Evolutionary conservation across 768 basidiomycete species (phyloP).

Genomic region (Cystobasidiopsis lactophilus): DNA sequence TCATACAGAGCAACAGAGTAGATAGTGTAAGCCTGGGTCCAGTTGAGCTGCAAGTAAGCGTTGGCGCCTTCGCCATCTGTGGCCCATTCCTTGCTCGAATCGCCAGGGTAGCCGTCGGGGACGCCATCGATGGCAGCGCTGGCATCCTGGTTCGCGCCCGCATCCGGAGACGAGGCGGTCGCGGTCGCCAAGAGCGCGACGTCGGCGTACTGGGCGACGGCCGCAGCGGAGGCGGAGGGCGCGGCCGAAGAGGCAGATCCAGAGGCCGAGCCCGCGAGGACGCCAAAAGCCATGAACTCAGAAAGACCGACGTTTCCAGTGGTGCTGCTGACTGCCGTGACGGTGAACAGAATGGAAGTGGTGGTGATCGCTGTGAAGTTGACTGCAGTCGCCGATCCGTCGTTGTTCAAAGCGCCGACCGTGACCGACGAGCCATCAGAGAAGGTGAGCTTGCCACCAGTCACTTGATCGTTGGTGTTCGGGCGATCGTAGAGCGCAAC

Average conservation of each 20-base stretch:
- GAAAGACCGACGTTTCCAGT: slow-evolving; percentile 10
- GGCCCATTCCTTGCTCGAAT: slow-evolving; percentile 8
- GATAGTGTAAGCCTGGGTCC: slow-evolving; percentile 4
- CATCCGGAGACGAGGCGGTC: neutral
- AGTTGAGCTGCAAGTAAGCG: slow-evolving; percentile 5
- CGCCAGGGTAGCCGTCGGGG: neutral
- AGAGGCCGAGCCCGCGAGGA: neutral
- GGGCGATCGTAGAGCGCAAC: slow-evolving; percentile 6
- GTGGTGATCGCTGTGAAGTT: slow-evolving; percentile 3
- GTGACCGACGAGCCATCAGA: neutral
- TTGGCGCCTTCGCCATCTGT: slow-evolving; percentile 2
- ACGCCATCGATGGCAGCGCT: neutral
- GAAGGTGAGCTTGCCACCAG: neutral
- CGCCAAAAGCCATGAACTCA: slow-evolving; percentile 4
- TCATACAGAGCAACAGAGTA: slow-evolving; percentile 1
- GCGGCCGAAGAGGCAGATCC: neutral
- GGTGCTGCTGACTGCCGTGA: slow-evolving; percentile 2
- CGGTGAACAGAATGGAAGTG: slow-evolving; percentile 4
- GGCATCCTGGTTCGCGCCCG: neutral
- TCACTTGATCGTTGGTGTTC: neutral
- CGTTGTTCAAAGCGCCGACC: neutral
- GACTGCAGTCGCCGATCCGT: neutral
- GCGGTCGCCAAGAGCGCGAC: neutral
- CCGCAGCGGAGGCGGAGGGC: neutral
- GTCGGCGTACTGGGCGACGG: neutral